These are phyloP conservation scores for Leucoagaricus sp. DNA, from an alignment of 1,284 basidiomycete species.

Conservation along the genomic window DNA sequence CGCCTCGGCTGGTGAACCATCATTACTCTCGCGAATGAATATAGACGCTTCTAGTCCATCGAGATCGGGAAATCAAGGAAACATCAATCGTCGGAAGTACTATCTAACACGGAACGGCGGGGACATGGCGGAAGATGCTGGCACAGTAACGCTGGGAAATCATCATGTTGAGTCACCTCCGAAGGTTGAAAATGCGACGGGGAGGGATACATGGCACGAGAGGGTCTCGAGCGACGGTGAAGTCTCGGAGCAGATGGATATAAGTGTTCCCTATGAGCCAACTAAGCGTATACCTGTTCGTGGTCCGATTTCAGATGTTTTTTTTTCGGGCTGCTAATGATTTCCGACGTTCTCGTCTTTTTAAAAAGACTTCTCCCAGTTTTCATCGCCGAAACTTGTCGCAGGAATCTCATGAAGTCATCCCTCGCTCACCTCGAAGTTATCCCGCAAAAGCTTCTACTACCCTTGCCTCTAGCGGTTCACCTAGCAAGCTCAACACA, in stretches of 20 bases:
- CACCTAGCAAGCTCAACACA: not conserved
- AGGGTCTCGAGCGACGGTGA: not conserved
- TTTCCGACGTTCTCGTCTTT: too few relatives aligned
- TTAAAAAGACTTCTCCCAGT: too few relatives aligned
- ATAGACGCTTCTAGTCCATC: not conserved
- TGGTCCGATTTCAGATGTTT: not conserved
- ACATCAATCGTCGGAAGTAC: not conserved
- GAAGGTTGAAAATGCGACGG: not conserved
- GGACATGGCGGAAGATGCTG: not conserved
- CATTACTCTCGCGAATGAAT: conserved; percentile 7
- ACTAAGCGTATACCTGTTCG: not conserved
- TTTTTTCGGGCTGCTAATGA: not conserved
- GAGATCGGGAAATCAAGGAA: not conserved
- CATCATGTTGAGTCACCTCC: conserved; percentile 1
- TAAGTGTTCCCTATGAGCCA: not conserved
- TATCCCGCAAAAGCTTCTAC: not conserved
- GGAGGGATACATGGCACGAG: not conserved
- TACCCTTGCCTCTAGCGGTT: not conserved
- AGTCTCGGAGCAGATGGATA: not conserved
- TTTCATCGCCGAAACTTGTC: too few relatives aligned
- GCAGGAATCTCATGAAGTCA: too few relatives aligned
- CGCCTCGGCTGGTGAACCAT: not conserved
- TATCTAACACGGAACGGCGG: not conserved
- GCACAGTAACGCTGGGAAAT: not conserved
- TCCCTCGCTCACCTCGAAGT: too few relatives aligned